These are phyloP conservation scores for Antarctomyces pellizariae DNA, from an alignment of 495 filamentous ascomycete genomes.

Conservation along the genomic window DNA sequence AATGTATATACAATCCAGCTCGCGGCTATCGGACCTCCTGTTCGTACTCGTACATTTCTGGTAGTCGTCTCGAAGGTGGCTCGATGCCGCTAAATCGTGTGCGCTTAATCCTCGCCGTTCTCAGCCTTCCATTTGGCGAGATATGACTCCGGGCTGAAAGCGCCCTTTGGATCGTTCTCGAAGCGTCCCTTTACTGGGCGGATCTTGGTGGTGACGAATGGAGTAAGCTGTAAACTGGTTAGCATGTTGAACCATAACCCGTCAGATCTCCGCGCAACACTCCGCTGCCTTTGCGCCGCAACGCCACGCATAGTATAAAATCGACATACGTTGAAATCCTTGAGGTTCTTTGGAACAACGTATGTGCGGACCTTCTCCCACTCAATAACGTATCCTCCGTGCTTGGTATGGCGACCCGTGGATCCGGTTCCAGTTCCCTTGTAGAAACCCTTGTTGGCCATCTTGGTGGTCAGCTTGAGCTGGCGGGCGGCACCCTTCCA, in stretches of 20 bases:
- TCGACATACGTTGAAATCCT: conserved; percentile 41
- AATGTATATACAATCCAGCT: too few species aligned
- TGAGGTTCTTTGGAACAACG: conserved; percentile 43
- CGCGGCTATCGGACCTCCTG: too few species aligned
- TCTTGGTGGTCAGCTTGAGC: conserved; percentile 66
- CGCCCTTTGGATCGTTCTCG: conserved; percentile 21
- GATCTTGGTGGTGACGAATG: conserved; percentile 56
- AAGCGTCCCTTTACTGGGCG: conserved; percentile 23
- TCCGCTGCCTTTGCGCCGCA: background rate
- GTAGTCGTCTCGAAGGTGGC: too few species aligned
- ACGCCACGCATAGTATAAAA: background rate
- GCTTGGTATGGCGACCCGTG: conserved; percentile 67
- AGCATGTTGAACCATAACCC: conserved; percentile 4
- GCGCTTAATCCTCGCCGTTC: conserved; percentile 34
- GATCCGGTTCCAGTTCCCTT: conserved; percentile 79
- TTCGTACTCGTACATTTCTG: too few species aligned
- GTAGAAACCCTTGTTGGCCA: conserved; percentile 82
- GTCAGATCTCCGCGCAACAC: conserved; percentile 8
- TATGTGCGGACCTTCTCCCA: conserved; percentile 79
- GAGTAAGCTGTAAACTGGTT: conserved; percentile 43
- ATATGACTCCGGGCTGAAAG: conserved; percentile 33
- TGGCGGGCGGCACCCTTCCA: too few species aligned
- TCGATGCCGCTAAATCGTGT: too few species aligned
- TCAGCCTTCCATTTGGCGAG: conserved; percentile 43
- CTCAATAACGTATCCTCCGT: conserved; percentile 65